Base-by-base conservation (phyloP, 495 filamentous ascomycete species). In the Penicillium mononematosum region DNA sequence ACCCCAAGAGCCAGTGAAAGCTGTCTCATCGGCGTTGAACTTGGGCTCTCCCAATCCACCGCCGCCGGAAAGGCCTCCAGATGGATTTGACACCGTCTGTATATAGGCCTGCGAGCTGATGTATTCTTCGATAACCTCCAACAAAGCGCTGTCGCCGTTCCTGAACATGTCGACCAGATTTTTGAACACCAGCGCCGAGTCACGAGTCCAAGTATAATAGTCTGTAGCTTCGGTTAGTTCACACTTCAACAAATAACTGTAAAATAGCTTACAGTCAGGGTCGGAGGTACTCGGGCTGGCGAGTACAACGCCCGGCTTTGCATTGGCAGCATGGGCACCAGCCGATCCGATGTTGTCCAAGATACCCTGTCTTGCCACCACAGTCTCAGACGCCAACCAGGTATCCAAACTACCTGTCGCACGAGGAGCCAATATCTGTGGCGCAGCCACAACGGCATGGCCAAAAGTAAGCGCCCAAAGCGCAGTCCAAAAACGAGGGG, bases 201-300 rank as follows among this genome's bases (percentile, higher is more conserved):
- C 88, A 55, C 88, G 76, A n/a, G 83, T 88, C 87, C 88, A 91
- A 11, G 86, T 86, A 58, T 81, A 90, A 45, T 69, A 78, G 43
- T 76, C 72, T 75, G 12, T 17, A 0, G 5, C 17, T 32, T 5
- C 2, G 11, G 20, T 56, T 29, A 55, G 66, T 69, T 61, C 57
- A 79, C 3, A 17, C 12, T 7, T 24, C 11, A 4, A 9, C n/a
- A 3, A 7, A 17, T 75, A 82, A 64, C 78, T 17, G 70, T 17
- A 7, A 6, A 17, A 17, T 17, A n/a, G 5, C 83, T 65, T 70
- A 88, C 85, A 89, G 64, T 87, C 76, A 2, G 86, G 86, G 41
- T 74, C 68, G 7, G 53, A 51, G n/a, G 73, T 84, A 61, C 78
- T 82, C 2, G 86, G 86, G 55, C 78, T 82, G 17, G 86, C 86